Base-by-base conservation (phyloP, 1,139 yeast species). In the Casaregolazyma suthepensis region DNA sequence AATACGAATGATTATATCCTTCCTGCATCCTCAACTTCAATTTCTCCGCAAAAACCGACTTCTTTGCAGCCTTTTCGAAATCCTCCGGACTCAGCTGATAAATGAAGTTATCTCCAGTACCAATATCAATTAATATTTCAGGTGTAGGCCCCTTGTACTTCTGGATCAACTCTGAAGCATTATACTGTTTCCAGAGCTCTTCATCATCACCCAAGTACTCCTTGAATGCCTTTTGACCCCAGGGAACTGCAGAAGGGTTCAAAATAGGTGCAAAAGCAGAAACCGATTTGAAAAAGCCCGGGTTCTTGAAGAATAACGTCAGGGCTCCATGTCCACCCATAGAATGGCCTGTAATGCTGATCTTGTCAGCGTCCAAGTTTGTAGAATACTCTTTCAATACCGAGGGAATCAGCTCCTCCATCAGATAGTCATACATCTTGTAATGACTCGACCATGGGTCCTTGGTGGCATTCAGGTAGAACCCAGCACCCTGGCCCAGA, bases 311-410 rank as follows among this genome's bases (percentile, higher is more conserved):
- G 67, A 81, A 91, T 15, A 95, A 83, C 54, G 85, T 74, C 57
- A 93, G 72, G 0, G 99, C 96, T 52, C 99, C 99, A 68, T 80
- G 89, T 0, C 99, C 99, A 50, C 99, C 99, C 98, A 93, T 93
- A 1, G 99, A 93, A 69, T 93, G 98, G 46, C 98, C 98, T 10
- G 94, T 83, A 59, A 93, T 82, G 26, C 93, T 80, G 53, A 84
- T 77, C 50, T 79, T 83, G 37, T 71, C 66, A 54, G 81, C 74
- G 66, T 87, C 85, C 59, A 87, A 73, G 51, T 52, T 59, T 40
- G 57, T 54, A 10, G 75, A 63, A 62, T 77, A 86, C 46, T 78
- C 73, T 18, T 65, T 57, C 9, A 74, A 70, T 59, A 87, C 71
- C 52, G 69, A 70, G 5, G 63, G 60, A 38, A 85, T 88, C 57